phyloP scores from a whole-genome alignment of 768 basidiomycete species.

The Daedaleopsis sinensis region DNA sequence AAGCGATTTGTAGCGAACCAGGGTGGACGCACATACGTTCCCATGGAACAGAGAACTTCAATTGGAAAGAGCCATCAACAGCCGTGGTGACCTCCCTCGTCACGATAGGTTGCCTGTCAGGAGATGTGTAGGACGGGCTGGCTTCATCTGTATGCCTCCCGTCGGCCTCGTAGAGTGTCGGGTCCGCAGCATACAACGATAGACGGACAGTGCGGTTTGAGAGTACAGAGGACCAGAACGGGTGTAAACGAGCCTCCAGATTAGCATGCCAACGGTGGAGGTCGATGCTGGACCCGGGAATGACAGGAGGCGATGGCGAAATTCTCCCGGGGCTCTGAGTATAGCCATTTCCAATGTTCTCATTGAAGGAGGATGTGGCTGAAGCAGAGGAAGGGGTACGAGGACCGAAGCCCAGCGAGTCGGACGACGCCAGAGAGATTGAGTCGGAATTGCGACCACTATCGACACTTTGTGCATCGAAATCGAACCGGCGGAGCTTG shows the following conservation, averaged over 20 bases:
- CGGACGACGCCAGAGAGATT: conserved; percentile 5
- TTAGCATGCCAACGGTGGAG: conserved; percentile 69
- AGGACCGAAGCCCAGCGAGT: conserved; percentile 1
- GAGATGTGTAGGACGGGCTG: conserved; percentile 22
- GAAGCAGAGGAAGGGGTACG: conserved; percentile 16
- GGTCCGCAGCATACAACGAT: conserved; percentile 52
- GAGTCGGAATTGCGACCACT: conserved; percentile 9
- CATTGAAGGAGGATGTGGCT: conserved; percentile 3
- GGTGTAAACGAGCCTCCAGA: conserved; percentile 72
- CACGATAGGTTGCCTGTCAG: conserved; percentile 49
- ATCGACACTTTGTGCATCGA: conserved; percentile 22
- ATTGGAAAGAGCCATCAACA: conserved; percentile 75
- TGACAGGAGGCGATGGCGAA: background rate
- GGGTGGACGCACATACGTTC: conserved; percentile 68
- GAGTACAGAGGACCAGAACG: conserved; percentile 81
- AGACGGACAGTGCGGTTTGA: conserved; percentile 64
- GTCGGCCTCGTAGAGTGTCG: conserved; percentile 12
- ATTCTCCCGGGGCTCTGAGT: conserved; percentile 2
- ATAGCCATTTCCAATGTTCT: background rate
- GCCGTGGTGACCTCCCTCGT: conserved; percentile 56
- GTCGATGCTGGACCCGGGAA: conserved; percentile 22
- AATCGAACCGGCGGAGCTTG: conserved; percentile 44
- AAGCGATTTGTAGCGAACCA: conserved; percentile 55
- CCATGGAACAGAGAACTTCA: conserved; percentile 67
- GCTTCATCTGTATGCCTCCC: conserved; percentile 26